phyloP scores from a whole-genome alignment of 2,329 filamentous ascomycete species.

The Talaromyces sp. region DNA sequence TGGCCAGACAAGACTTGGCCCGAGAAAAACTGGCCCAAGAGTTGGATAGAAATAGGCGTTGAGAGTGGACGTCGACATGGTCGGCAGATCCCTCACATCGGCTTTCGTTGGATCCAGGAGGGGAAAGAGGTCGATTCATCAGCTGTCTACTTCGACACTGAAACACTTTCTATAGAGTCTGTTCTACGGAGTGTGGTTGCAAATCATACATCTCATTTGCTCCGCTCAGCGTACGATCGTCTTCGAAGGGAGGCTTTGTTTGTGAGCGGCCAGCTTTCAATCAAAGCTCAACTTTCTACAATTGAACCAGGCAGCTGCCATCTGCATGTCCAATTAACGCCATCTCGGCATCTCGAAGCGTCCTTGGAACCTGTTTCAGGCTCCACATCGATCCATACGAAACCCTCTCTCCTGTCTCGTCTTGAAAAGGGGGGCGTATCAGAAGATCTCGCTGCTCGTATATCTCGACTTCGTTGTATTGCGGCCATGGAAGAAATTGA shows the following conservation, averaged over 20 bases:
- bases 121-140: conserved; percentile 65
- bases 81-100: conserved; percentile 27
- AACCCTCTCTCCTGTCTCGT: conserved; percentile 49
- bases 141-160: conserved; percentile 61
- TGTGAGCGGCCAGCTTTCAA: conserved; percentile 51
- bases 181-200: conserved; percentile 71
- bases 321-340: conserved; percentile 64
- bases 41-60: conserved; percentile 85
- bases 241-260: conserved; percentile 58
- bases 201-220: conserved; percentile 65
- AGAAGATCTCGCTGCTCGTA: conserved; percentile 33
- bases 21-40: conserved; percentile 64
- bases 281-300: conserved; percentile 53
- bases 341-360: conserved; percentile 54
- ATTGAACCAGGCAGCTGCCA: conserved; percentile 61
- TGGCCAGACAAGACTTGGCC: conserved; percentile 50
- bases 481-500: conserved; percentile 36
- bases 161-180: conserved; percentile 64
- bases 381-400: conserved; percentile 64
- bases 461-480: conserved; percentile 32
- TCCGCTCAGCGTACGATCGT: conserved; percentile 60
- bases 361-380: conserved; percentile 74
- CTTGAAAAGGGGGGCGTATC: conserved; percentile 61
- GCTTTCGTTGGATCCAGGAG: conserved; percentile 74
- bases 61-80: conserved; percentile 20